phyloP scores from a whole-genome alignment of 306 rosid genomes.

The Trichosanthes truncata region DNA sequence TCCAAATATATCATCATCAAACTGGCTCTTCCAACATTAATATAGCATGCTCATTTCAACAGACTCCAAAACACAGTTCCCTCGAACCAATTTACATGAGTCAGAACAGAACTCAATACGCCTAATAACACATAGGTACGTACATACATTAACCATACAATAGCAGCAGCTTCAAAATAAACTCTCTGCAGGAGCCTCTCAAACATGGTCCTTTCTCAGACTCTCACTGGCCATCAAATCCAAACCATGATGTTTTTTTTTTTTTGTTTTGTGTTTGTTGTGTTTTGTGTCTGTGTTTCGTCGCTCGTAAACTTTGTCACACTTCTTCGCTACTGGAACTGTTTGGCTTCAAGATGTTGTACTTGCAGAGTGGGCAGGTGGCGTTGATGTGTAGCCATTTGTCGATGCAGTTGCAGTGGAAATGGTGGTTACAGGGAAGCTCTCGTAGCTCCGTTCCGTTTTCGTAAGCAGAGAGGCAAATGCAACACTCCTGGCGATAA shows the following conservation, averaged over 20 bases:
- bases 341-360: constrained; percentile 40
- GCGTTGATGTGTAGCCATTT: constrained; percentile 77
- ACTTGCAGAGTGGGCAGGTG: constrained; percentile 90
- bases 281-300: not conserved
- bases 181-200: not conserved
- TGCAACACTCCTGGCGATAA: constrained; percentile 63
- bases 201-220: not conserved
- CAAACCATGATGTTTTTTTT: not conserved
- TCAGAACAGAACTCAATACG: not conserved
- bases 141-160: not conserved
- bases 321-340: constrained; percentile 27
- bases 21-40: not conserved
- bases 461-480: constrained; percentile 65
- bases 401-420: constrained; percentile 78
- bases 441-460: constrained; percentile 57
- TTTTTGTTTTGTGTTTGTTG: not conserved
- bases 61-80: not conserved
- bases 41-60: not conserved
- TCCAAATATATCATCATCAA: not conserved
- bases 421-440: constrained; percentile 83
- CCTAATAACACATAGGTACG: not conserved
- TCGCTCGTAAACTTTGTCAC: not conserved
- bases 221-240: not conserved
- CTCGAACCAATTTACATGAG: not conserved
- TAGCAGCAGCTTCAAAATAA: not conserved